Conservation (phyloP, 108 stramenopile species). For the Cyclotella sp. region DNA sequence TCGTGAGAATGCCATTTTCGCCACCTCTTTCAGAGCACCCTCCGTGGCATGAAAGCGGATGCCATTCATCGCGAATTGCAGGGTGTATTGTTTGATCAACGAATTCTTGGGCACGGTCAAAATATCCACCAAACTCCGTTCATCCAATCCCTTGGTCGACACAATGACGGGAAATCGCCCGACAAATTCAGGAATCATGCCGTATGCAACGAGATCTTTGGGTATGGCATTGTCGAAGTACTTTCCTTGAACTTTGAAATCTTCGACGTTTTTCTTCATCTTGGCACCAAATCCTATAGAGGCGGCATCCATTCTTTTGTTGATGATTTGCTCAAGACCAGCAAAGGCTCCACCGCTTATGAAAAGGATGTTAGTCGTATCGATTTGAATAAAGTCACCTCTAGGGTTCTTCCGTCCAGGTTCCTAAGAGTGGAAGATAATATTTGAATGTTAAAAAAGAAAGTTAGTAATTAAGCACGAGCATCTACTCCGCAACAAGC, state of each 20-base stretch:
- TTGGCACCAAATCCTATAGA: slow-evolving; percentile 98
- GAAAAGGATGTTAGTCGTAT: slow-evolving; percentile 97
- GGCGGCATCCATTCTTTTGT: slow-evolving; percentile 88
- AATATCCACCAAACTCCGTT: slow-evolving; percentile 92
- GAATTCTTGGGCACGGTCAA: slow-evolving; percentile 96
- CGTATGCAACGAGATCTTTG: slow-evolving; percentile 93
- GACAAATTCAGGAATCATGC: slow-evolving; percentile 98
- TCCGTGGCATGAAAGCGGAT: slow-evolving; percentile 95
- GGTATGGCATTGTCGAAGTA: slow-evolving; percentile 94
- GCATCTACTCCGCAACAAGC: too few relatives aligned
- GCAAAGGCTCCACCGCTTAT: slow-evolving; percentile 98
- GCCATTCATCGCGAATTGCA: slow-evolving; percentile 94
- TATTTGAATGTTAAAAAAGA: not conserved
- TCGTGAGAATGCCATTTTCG: slow-evolving; percentile 87
- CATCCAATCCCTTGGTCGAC: slow-evolving; percentile 91
- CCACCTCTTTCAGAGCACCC: slow-evolving; percentile 90
- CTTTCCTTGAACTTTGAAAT: slow-evolving; percentile 86
- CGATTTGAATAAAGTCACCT: slow-evolving; percentile 95
- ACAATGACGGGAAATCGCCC: slow-evolving; percentile 97
- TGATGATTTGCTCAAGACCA: slow-evolving; percentile 94
- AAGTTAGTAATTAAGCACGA: too few relatives aligned
- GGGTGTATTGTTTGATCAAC: slow-evolving; percentile 95
- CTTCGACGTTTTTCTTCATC: slow-evolving; percentile 89
- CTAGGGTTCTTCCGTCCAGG: slow-evolving; percentile 94
- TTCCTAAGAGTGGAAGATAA: slow-evolving; percentile 51